Conservation (phyloP, 805 yeast species). For the Nakazawaea wyomingensis region DNA sequence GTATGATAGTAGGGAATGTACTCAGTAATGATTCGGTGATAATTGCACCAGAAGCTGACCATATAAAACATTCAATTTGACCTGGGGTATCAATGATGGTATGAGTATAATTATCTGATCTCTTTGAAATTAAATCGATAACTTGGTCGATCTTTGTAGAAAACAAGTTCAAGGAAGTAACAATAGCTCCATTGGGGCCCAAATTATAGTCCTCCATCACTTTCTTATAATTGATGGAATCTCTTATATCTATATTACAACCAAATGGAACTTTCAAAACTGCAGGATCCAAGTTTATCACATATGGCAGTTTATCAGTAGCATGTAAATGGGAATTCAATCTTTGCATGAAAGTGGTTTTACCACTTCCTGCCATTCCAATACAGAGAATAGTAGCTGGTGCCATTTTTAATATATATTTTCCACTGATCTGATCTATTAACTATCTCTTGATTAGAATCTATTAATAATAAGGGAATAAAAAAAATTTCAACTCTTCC, state of each 20-base stretch:
- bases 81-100: conserved; percentile 97
- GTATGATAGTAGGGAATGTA: conserved; percentile 91
- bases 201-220: conserved; percentile 93
- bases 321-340: conserved; percentile 83
- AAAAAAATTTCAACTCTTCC: background rate
- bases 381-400: conserved; percentile 35
- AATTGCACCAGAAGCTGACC: conserved; percentile 97
- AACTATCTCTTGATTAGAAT: background rate
- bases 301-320: conserved; percentile 74
- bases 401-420: conserved; percentile 17
- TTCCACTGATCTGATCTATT: too few relatives aligned
- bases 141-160: conserved; percentile 97
- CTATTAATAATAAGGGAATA: background rate
- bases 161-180: conserved; percentile 87
- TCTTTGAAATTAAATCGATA: conserved; percentile 75
- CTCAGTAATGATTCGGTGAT: conserved; percentile 96
- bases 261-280: conserved; percentile 91
- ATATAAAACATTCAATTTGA: conserved; percentile 95
- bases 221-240: conserved; percentile 89
- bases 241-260: conserved; percentile 92
- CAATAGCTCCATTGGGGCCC: conserved; percentile 99
- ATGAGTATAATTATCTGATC: conserved; percentile 52
- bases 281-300: conserved; percentile 94
- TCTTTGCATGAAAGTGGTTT: conserved; percentile 96
- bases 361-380: conserved; percentile 71